A percentile compares a stretch with the other conserved stretches of the same genome.
Conservation (phyloP, 176 grass and related monocot genomes). For the Juncus inflexus region DNA sequence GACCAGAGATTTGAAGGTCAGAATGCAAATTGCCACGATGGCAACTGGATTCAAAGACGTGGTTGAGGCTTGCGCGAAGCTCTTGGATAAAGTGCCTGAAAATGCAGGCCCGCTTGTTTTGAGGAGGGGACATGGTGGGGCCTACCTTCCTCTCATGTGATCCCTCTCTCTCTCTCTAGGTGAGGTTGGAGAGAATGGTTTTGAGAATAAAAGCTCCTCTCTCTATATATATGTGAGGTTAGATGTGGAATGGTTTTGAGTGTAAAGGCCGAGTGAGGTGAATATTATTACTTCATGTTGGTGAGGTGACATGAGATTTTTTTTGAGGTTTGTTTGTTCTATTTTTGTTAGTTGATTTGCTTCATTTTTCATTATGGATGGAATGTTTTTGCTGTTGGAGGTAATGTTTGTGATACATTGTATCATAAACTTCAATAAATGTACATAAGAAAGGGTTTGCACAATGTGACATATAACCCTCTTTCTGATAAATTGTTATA, state of each 20-base stretch:
- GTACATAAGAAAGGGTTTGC: too few species aligned
- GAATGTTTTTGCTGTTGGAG: background rate
- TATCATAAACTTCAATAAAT: background rate
- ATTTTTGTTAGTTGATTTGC: background rate
- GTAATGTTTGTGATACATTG: background rate
- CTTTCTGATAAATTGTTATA: too few species aligned
- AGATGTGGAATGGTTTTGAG: background rate
- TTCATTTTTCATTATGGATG: background rate
- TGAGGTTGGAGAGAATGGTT: background rate
- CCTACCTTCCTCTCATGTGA: conserved; percentile 90
- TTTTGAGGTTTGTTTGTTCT: background rate
- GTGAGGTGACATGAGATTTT: background rate
- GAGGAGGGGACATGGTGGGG: conserved; percentile 80
- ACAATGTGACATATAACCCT: too few species aligned
- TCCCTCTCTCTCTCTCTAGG: background rate
- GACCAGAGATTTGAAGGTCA: conserved; percentile 74
- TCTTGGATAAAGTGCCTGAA: conserved; percentile 86
- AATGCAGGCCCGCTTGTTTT: conserved; percentile 79
- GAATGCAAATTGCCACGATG: conserved; percentile 65
- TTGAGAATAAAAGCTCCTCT: background rate
- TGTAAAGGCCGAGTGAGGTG: background rate
- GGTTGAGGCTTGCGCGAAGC: conserved; percentile 51
- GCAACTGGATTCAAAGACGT: conserved; percentile 74
- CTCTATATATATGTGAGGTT: background rate
- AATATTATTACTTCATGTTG: conserved; percentile 22